Evolutionary conservation across 2,329 filamentous ascomycete genomes (phyloP), one percentile per base, ranked within the genome.

Genomic region (Curvularia lunata): DNA sequence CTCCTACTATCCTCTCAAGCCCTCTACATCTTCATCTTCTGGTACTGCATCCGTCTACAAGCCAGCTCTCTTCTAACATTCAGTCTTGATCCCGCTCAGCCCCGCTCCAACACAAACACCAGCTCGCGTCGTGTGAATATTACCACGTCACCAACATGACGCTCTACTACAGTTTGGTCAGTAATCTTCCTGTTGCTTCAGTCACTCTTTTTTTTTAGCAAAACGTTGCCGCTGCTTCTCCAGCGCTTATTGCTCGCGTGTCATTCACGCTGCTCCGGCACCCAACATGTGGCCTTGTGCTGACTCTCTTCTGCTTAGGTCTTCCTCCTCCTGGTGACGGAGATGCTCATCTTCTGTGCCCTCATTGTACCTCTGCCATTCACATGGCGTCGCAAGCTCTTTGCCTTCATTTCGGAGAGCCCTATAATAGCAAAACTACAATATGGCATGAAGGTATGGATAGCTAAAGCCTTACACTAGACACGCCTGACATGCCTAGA

Each of bases 341-440:
- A 95, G 87, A 94, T 95, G 90, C 81, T 81, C 61, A 81, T 96
- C 70, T 92, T 93, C 81, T 85, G 91, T 83, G 81, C 90, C 66
- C 84, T 94, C 71, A 87, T 94, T 79, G 77, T 99, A 54, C 95
- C 95, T 23, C 85, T 98, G 70, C 95, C 95, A 45, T 97, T 96
- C 82, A 88, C 85, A 65, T 79, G 91, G 77, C 92, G 91, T 80
- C 88, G 92, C 75, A 91, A 87, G 82, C 87, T 97, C 75, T 97
- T 97, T 77, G 92, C 90, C 71, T 99, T 99, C 86, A 93, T 99
- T 75, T 97, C 93, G 52, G 91, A 94, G 75, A 96, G 89, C 75
- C 90, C 86, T 4, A 73, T 89, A 45, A 85, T 99, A 58, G 95
- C 93, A 40, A 97, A 98, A 78, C 78, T 98, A 65, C 94, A 98